These are phyloP conservation scores for Psilocybe tampanensis DNA, from an alignment of 768 basidiomycete genomes.

Conservation along the genomic window DNA sequence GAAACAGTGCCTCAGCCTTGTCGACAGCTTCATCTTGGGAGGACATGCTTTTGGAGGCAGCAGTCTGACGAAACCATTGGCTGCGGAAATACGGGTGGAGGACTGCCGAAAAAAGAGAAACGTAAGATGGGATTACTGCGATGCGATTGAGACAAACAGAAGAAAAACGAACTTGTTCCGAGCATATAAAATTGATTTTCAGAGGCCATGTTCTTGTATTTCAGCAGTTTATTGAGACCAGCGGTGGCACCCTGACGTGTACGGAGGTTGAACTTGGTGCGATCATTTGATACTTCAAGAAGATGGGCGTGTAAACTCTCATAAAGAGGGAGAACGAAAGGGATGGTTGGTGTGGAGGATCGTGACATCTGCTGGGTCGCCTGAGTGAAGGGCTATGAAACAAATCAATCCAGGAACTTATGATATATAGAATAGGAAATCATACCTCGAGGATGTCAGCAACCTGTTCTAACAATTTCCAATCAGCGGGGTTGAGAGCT, in stretches of 20 bases:
- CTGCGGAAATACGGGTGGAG: neutral
- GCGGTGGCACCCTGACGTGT: no score
- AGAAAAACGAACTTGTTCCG: neutral
- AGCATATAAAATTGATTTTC: neutral
- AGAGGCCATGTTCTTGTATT: neutral
- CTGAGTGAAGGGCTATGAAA: neutral
- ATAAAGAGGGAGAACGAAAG: neutral
- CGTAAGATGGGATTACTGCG: neutral
- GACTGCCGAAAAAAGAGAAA: neutral
- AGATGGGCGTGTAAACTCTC: neutral
- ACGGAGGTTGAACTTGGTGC: neutral
- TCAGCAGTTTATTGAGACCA: no score
- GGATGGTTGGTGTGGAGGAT: neutral
- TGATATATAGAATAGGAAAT: no score
- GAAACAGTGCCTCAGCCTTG: neutral
- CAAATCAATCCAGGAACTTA: no score
- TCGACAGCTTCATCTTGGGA: neutral
- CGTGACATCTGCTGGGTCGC: neutral
- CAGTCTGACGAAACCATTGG: neutral
- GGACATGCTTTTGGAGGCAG: neutral
- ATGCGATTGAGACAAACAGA: no score
- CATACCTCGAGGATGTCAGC: neutral
- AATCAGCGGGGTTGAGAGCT: no score
- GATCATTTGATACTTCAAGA: neutral
- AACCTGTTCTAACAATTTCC: no score